phyloP scores from a whole-genome alignment of 2,329 filamentous ascomycete species.

The Epichloe sibirici region DNA sequence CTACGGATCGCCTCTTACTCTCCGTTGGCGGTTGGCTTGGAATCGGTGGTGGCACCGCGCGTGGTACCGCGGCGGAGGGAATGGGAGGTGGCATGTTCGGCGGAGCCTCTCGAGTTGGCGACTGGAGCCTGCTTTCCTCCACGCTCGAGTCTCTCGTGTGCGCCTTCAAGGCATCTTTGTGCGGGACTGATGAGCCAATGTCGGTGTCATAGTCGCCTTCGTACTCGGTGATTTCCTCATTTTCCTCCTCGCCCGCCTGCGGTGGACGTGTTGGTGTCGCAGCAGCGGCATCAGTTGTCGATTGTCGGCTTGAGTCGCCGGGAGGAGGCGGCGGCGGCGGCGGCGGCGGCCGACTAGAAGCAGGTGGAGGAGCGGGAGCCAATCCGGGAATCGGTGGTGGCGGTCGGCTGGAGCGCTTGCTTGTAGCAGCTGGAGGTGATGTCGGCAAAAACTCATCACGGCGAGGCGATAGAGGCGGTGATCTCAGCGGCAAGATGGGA shows the following conservation, averaged over 20 bases:
- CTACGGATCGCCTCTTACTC: constrained; percentile 50
- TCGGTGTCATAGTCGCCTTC: constrained; percentile 98
- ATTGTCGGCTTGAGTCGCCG: constrained; percentile 40
- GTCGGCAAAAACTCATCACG: constrained; percentile 29
- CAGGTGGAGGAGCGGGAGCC: constrained; percentile 32
- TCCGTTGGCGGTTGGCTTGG: constrained; percentile 46
- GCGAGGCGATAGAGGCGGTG: constrained; percentile 23
- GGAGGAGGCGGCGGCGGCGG: constrained; percentile 42
- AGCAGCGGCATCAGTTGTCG: constrained; percentile 42
- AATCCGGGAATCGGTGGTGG: constrained; percentile 50
- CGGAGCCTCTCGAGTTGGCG: constrained; percentile 34
- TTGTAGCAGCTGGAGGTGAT: constrained; percentile 28
- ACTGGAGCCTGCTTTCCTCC: constrained; percentile 55
- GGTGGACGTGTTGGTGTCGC: constrained; percentile 29
- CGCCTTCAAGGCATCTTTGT: constrained; percentile 83
- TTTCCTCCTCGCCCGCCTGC: constrained; percentile 48
- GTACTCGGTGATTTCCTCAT: constrained; percentile 80
- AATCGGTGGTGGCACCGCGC: constrained; percentile 51
- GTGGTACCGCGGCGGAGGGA: constrained; percentile 40
- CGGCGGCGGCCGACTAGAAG: constrained; percentile 50
- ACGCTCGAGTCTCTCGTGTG: constrained; percentile 67
- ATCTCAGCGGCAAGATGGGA: constrained; percentile 17
- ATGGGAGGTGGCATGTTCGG: constrained; percentile 42
- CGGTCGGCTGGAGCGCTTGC: constrained; percentile 43
- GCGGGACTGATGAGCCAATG: constrained; percentile 83